Percentiles rank a stretch among this genome's conserved stretches.
Conservation (phyloP, 1,139 yeast genomes). For the Geotrichum fermentans region DNA sequence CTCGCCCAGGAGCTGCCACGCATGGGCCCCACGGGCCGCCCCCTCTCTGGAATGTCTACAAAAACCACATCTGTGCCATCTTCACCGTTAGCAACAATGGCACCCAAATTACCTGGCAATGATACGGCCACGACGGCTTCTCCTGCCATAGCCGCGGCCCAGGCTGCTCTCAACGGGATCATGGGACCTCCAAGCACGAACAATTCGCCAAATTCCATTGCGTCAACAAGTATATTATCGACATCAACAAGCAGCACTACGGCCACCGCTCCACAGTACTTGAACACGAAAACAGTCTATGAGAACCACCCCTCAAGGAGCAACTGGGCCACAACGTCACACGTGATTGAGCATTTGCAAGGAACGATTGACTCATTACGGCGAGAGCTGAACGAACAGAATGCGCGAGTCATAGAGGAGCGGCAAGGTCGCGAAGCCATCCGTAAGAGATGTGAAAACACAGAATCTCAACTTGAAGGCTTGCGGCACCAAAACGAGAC, state of each 20-base stretch:
- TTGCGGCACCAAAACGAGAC: slow-evolving; percentile 31
- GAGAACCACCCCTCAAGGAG: slow-evolving; percentile 20
- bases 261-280: slow-evolving; percentile 1
- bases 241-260: slow-evolving; percentile 8
- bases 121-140: neutral
- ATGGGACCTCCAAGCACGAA: neutral
- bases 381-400: slow-evolving; percentile 29
- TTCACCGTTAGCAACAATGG: slow-evolving; percentile 9
- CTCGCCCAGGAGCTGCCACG: slow-evolving; percentile 21
- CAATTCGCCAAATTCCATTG: slow-evolving; percentile 5
- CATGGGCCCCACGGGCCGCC: slow-evolving; percentile 13
- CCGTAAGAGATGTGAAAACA: slow-evolving; percentile 28
- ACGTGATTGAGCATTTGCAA: slow-evolving; percentile 31
- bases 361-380: slow-evolving; percentile 29
- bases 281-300: slow-evolving; percentile 9
- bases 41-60: neutral
- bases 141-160: slow-evolving; percentile 1
- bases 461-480: slow-evolving; percentile 28
- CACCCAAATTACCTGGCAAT: slow-evolving; percentile 2
- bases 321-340: slow-evolving; percentile 24
- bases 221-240: neutral
- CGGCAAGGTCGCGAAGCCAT: slow-evolving; percentile 28
- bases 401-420: slow-evolving; percentile 29
- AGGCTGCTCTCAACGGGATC: slow-evolving; percentile 8
- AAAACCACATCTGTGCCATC: slow-evolving; percentile 7